These are phyloP conservation scores for Tarenaya hassleriana DNA, from an alignment of 345 rosid species.

Conservation along the genomic window DNA sequence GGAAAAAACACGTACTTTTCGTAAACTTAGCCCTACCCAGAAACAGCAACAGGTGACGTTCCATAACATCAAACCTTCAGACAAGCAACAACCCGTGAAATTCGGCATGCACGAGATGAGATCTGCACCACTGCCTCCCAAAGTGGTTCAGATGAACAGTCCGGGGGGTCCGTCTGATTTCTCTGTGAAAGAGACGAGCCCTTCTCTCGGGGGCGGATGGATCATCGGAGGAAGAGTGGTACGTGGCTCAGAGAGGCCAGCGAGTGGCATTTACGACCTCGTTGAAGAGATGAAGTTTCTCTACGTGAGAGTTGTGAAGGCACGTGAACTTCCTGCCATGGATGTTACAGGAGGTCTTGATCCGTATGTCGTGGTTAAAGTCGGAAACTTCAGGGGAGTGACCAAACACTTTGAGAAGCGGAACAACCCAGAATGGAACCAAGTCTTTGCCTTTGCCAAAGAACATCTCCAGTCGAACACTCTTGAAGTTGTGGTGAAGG, in stretches of 20 bases:
- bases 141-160: slow-evolving; percentile 24
- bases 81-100: slow-evolving; percentile 16
- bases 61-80: slow-evolving; percentile 20
- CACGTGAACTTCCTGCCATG: slow-evolving; percentile 70
- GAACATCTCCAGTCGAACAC: slow-evolving; percentile 57
- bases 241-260: slow-evolving; percentile 45
- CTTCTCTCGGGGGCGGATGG: slow-evolving; percentile 74
- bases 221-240: slow-evolving; percentile 78
- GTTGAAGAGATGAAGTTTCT: slow-evolving; percentile 90
- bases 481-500: slow-evolving; percentile 66
- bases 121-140: slow-evolving; percentile 25
- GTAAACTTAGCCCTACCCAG: too few species aligned
- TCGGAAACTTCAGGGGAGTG: slow-evolving; percentile 79
- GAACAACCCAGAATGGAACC: slow-evolving; percentile 79
- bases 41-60: not conserved
- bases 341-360: slow-evolving; percentile 84
- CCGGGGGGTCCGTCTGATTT: slow-evolving; percentile 40
- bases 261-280: slow-evolving; percentile 69
- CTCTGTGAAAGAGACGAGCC: slow-evolving; percentile 77
- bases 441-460: slow-evolving; percentile 83
- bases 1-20: slow-evolving; percentile 16
- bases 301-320: slow-evolving; percentile 84
- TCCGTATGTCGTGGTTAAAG: slow-evolving; percentile 73
- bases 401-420: slow-evolving; percentile 65
- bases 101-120: slow-evolving; percentile 28